Evolutionary conservation across 2,329 filamentous ascomycete species (phyloP), one percentile per base, ranked within the genome.

Genomic region (Geosmithia putterillii): DNA sequence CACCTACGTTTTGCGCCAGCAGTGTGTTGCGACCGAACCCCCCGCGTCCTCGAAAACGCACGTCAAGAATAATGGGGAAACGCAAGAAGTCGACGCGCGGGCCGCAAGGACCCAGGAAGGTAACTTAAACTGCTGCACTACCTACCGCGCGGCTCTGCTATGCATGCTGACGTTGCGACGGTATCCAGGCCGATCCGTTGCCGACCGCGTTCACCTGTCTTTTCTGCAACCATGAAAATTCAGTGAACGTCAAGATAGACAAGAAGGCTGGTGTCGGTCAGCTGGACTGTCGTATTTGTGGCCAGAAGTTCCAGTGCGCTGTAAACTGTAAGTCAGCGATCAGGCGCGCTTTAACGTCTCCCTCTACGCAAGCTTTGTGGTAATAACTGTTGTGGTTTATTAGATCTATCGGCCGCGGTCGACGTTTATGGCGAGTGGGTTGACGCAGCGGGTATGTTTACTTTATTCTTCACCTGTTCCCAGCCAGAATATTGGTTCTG

Each of bases 381-480:
- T 25, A n/a, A 32, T 45, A 38, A 46, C 36, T 38, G 51, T 56
- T 38, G 51, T 40, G 22, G 39, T 21, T 14, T 28, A 39, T 14
- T 41, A 94, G 87, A 94, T 61, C 79, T 96, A 21, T 94, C 86
- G 21, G 86, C 85, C 14, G 78, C 87, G 1, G 88, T 98, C 40
- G 92, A 98, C 59, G 90, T 98, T 7, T 98, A 98, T 58, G 86
- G 86, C 28, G 92, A 96, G 62, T 98, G 92, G 92, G 86, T 98
- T 49, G 92, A 98, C 65, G 92, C 92, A 50, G 69, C 76, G 49
- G 71, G 76, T 78, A 64, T 49, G 65, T 41, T 22, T 41, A n/a
- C n/a, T n/a, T n/a, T n/a, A n/a, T n/a, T 12, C 39, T 25, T 38
- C 46, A 36, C 12, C 38, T 19, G 46, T 39, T 38, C 39, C 17